Conservation (phyloP, 2,329 filamentous ascomycete genomes). For the Claviceps humidiphila region DNA sequence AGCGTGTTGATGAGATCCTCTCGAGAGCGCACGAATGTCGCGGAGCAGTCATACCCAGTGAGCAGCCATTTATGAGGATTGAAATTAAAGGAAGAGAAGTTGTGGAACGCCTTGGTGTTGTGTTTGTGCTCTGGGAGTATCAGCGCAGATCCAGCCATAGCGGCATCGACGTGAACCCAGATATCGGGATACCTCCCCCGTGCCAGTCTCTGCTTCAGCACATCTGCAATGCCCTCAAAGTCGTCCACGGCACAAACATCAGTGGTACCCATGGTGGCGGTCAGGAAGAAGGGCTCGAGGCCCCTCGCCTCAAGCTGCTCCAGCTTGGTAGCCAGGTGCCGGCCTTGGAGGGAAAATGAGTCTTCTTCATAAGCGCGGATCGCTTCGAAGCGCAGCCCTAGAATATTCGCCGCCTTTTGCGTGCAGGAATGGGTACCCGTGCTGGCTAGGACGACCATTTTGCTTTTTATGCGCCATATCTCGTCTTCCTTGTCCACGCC, state of each 20-base stretch:
- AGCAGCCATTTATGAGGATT: constrained; percentile 98
- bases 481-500: constrained; percentile 57
- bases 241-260: constrained; percentile 80
- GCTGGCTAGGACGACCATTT: constrained; percentile 66
- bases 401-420: constrained; percentile 75
- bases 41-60: constrained; percentile 79
- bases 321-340: constrained; percentile 46
- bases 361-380: constrained; percentile 50
- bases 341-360: constrained; percentile 63
- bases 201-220: constrained; percentile 19
- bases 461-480: constrained; percentile 39
- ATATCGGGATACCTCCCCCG: constrained; percentile 34
- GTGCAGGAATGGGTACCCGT: constrained; percentile 72
- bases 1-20: constrained; percentile 65
- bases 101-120: constrained; percentile 44
- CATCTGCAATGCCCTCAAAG: constrained; percentile 51
- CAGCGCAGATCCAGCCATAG: constrained; percentile 79
- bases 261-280: constrained; percentile 73
- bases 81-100: constrained; percentile 81
- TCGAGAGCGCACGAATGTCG: constrained; percentile 65
- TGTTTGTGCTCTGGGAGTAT: constrained; percentile 69
- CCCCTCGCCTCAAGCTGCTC: constrained; percentile 53
- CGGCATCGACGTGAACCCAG: constrained; percentile 91
- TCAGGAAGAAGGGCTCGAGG: constrained; percentile 76
- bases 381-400: constrained; percentile 67